Conservation (phyloP, 352 stramenopile species). For the Aphanomyces astaci region DNA sequence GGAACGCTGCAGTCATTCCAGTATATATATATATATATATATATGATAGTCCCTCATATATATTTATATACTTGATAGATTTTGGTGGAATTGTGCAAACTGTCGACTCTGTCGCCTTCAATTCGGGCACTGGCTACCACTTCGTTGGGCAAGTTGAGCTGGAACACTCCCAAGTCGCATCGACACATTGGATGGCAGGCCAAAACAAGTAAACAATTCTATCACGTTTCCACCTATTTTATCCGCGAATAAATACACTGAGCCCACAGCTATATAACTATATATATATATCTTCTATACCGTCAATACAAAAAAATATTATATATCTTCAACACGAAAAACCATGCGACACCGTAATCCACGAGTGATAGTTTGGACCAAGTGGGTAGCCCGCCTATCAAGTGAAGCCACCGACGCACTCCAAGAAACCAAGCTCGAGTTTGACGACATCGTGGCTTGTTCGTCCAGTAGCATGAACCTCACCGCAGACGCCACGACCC, state of each 20-base stretch:
- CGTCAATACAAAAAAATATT: too few relatives aligned
- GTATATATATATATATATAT: too few relatives aligned
- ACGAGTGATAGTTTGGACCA: slow-evolving; percentile 33
- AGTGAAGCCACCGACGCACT: slow-evolving; percentile 32
- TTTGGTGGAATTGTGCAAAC: slow-evolving; percentile 34
- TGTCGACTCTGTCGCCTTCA: slow-evolving; percentile 31
- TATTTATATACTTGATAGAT: slow-evolving; percentile 29
- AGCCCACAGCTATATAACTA: too few relatives aligned
- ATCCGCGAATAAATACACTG: too few relatives aligned
- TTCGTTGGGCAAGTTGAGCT: slow-evolving; percentile 49
- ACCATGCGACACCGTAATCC: neutral
- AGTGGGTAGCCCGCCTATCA: slow-evolving; percentile 40
- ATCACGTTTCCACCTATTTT: too few relatives aligned
- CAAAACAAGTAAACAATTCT: slow-evolving; percentile 32
- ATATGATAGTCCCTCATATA: neutral
- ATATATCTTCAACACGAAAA: too few relatives aligned
- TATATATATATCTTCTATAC: too few relatives aligned
- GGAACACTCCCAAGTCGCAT: slow-evolving; percentile 56
- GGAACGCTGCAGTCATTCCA: slow-evolving; percentile 48
- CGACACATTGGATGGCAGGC: slow-evolving; percentile 55
- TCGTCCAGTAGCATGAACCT: slow-evolving; percentile 41
- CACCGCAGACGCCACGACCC: slow-evolving; percentile 45
- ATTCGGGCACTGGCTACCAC: slow-evolving; percentile 43
- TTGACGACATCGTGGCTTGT: slow-evolving; percentile 47
- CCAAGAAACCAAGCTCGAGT: slow-evolving; percentile 26